A percentile compares a stretch with the other conserved stretches of the same genome.
Evolutionary conservation across 2,329 filamentous ascomycete genomes (phyloP).

Genomic region (Emericellopsis cladophorae): DNA sequence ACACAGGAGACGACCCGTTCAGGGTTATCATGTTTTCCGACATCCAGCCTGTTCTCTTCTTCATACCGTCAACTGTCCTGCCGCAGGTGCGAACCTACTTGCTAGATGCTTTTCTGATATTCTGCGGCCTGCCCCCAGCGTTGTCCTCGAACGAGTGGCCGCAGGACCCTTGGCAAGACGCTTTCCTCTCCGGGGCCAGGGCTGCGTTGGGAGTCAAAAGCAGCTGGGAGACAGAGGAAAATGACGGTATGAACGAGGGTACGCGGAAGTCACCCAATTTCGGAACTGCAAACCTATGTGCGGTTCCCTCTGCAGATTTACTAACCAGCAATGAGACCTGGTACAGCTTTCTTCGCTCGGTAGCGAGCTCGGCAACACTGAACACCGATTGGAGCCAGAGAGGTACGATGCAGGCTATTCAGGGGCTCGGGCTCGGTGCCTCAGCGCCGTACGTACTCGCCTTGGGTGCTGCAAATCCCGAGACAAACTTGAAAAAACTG

Average conservation of each 20-base stretch:
- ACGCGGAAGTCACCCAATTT: conserved; percentile 2
- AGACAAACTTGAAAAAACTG: conserved; percentile 47
- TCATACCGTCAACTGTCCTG: conserved; percentile 26
- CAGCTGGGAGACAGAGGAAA: conserved; percentile 4
- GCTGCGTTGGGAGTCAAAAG: conserved; percentile 1
- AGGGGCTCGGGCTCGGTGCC: conserved; percentile 15
- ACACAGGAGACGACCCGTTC: conserved; percentile 69
- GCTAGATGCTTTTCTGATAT: conserved; percentile 58
- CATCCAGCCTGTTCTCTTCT: conserved; percentile 48
- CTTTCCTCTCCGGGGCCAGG: conserved; percentile 10
- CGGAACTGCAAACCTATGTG: neutral
- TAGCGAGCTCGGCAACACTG: conserved; percentile 9
- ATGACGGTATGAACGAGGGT: neutral
- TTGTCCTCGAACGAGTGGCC: conserved; percentile 15
- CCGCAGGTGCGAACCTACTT: conserved; percentile 29
- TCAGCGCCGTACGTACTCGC: conserved; percentile 61
- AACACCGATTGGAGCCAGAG: conserved; percentile 36
- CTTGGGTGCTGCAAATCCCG: conserved; percentile 45
- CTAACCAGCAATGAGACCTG: conserved; percentile 34
- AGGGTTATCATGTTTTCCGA: conserved; percentile 73
- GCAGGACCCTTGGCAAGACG: conserved; percentile 15
- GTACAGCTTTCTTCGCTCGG: conserved; percentile 28
- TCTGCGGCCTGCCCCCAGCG: conserved; percentile 49
- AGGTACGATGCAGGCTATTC: conserved; percentile 45
- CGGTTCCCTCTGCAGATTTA: conserved; percentile 24